These are phyloP conservation scores for Tetrastigma voinierianum DNA, from an alignment of 164 flowering plant species.

Conservation along the genomic window DNA sequence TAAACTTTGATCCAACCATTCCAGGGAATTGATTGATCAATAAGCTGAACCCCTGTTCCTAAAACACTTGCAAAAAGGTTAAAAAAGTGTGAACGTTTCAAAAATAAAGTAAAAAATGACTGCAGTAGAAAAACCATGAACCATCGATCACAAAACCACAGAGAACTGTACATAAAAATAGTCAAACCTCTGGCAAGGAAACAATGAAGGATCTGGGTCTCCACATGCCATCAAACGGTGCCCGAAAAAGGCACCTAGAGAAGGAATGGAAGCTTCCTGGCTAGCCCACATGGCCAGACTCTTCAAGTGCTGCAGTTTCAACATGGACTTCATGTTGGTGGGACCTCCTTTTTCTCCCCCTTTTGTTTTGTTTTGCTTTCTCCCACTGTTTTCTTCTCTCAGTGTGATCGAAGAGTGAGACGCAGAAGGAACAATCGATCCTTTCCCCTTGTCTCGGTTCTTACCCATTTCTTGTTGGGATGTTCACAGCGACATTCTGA, in stretches of 20 bases:
- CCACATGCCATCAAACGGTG: constrained; percentile 42
- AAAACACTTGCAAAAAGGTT: not conserved
- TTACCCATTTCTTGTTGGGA: constrained; percentile 13
- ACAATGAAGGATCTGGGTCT: constrained; percentile 48
- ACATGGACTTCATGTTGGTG: constrained; percentile 27
- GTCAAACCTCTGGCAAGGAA: constrained; percentile 62
- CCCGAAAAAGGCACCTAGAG: constrained; percentile 63
- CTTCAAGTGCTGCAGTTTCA: constrained; percentile 61
- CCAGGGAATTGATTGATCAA: no score
- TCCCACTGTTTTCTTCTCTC: constrained; percentile 22
- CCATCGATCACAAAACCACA: not conserved
- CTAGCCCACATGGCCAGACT: constrained; percentile 59
- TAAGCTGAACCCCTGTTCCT: no score
- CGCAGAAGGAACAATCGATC: not conserved
- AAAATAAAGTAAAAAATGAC: not conserved
- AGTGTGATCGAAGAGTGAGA: constrained; percentile 3
- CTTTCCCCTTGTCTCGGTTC: constrained; percentile 2
- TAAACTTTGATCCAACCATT: no score
- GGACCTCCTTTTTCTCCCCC: constrained; percentile 16
- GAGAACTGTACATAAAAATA: not conserved
- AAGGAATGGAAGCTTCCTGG: constrained; percentile 47
- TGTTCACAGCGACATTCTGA: no score
- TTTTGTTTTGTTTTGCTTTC: constrained; percentile 14
- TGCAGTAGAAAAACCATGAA: not conserved
- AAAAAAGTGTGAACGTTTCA: not conserved